Evolutionary conservation across 768 basidiomycete genomes (phyloP), one percentile per base, ranked within the genome.

Genomic region (Pleurotus salmoneostramineus): DNA sequence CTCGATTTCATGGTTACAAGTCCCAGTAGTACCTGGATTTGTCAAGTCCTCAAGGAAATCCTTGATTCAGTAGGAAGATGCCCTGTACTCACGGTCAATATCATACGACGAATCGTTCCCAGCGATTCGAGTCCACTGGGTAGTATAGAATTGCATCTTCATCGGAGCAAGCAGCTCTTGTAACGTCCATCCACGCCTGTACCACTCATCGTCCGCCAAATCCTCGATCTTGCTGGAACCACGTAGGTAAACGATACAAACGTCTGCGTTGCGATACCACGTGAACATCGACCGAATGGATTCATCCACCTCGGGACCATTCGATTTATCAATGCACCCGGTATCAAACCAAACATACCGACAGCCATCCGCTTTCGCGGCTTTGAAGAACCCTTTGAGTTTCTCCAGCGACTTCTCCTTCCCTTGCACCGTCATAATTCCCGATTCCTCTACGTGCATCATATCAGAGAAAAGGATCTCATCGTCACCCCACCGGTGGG

Each of bases 271-370:
- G 1, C 50, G 50, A 27, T 50, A 50, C 50, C 50, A 50, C 5
- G 33, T 33, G 32, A 50, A 50, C 50, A 50, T 50, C 31, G 50
- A 50, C 31, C 50, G 50, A 12, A 50, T 50, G 12, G 51, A 54
- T 32, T 42, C 51, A 11, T 12, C 51, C 14, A 42, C 36, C n/a
- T 37, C 35, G 21, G 51, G n/a, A 7, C 17, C 6, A 11, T 54
- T 54, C 7, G 34, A 10, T 14, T 27, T 12, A 10, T 37, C 51
- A 15, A 54, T 54, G 51, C 51, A 54, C 8, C 12, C 6, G 0
- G 51, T 37, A 36, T 54, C 51, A 17, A 54, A 31, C 51, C 51
- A 54, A 6, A 42, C 51, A 14, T 14, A 54, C 12, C 51, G 51
- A 27, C 51, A 54, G 7, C 51, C 36, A 12, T 40, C 8, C 12